Base-by-base conservation (phyloP, 2,329 filamentous ascomycete genomes). In the Cladosporium sp. region DNA sequence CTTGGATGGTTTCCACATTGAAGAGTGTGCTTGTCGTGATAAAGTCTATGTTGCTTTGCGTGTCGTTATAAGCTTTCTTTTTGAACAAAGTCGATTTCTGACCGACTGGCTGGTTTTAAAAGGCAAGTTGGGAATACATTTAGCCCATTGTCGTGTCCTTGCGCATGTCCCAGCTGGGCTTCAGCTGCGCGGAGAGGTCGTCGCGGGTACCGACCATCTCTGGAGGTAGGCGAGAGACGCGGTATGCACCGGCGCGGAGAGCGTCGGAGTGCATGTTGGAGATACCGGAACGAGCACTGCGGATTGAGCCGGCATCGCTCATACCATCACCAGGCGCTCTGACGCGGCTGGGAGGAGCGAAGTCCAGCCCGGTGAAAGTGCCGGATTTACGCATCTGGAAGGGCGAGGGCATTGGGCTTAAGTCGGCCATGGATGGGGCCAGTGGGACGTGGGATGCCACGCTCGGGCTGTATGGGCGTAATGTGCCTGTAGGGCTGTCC, bases 351-450 rank as follows among this genome's bases (percentile, higher is more conserved):
- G 91, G 91, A 30, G 91, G 89, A 2, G 91, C 91, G 76, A 95
- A 95, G 79, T 95, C 91, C 30, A 95, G 85, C 0, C 80, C 86
- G 3, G 91, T 94, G 74, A 93, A 94, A 0, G 90, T 91, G 67
- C 86, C 82, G 1, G 91, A 93, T 74, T 92, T 93, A 74, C 90
- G 88, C 59, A 95, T 83, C 73, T 87, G 72, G 75, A 93, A 89
- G 87, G 95, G 93, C 84, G 93, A 97, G 43, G 95, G 95, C 69
- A 99, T 88, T 10, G 86, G 85, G 14, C 89, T 80, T 67, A 98
- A 88, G 66, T 98, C 94, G 65, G 98, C 94, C 77, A 93, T 97
- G 5, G 93, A 85, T 66, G 90, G 92, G 26, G 85, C 89, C 46
- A 97, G 84, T 0, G 93, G 93, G n/a, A 88, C 90, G 75, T 91